Base-by-base conservation (phyloP, 805 yeast genomes). In the Helenozyma rhizophorensis region DNA sequence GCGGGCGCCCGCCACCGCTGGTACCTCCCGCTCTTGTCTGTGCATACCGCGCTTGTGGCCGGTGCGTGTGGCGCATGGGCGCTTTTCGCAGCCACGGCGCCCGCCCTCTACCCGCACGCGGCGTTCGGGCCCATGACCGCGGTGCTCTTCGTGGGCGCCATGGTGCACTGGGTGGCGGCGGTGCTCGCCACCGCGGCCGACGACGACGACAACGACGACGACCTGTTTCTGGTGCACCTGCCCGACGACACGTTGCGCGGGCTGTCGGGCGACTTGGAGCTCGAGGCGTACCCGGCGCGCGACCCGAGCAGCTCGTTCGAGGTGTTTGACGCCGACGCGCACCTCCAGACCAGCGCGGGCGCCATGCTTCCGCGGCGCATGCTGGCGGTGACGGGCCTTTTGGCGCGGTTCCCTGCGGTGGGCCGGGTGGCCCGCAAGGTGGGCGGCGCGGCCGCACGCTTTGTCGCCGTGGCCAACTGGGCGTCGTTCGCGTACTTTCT, bases 71-170 rank as follows among this genome's bases (percentile, higher is more conserved):
- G 78, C 11, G 57, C 72, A 13, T 74, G 79, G 47, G 69, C 74
- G 31, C 58, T 80, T 8, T 86, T 80, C 50, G 71, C 76, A 25
- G 54, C 64, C 4, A 64, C 80, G 12, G 80, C 78, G 15, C 82
- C 84, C 0, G 59, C 53, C 22, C 62, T 86, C 47, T 90, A 86
- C 54, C 95, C 95, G 1, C 67, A 72, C 25, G 85, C 85, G 52
- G 80, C 83, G 1, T 88, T 88, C 57, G 60, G 74, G 10, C 73
- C 70, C 48, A 77, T 84, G 76, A 71, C 83, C 15, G 62, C 73
- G 51, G 72, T 83, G 9, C 58, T 87, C 37, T 57, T 81, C 9
- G 52, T 80, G 30, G 55, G 77, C 9, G 56, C 78, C 2, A 36
- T 70, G 2, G 57, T 65, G 2, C 95, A 85, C 43, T 74, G 72